These are phyloP conservation scores for Favolaschia claudopus DNA, from an alignment of 768 basidiomycete species.

Conservation along the genomic window DNA sequence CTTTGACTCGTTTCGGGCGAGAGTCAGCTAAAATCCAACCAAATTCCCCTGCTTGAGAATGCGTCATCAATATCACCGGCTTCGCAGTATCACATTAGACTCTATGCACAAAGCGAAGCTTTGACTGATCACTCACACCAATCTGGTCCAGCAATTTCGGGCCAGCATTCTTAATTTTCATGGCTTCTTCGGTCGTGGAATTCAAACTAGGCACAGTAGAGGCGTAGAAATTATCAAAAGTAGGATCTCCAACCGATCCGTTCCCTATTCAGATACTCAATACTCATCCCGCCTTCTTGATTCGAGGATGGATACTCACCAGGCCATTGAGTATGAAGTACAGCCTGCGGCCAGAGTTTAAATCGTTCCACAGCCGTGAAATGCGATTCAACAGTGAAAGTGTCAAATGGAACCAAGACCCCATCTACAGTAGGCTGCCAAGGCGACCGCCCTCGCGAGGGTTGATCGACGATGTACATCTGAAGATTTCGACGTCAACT, in stretches of 20 bases:
- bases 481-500: constrained; percentile 17
- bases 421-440: constrained; percentile 45
- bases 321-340: constrained; percentile 20
- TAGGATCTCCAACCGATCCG: constrained; percentile 40
- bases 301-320: background rate
- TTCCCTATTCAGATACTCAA: constrained; percentile 4
- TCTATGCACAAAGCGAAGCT: no score
- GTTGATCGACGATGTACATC: constrained; percentile 52
- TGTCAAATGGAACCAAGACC: constrained; percentile 22
- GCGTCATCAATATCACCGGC: constrained; percentile 44
- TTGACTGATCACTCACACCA: constrained; percentile 37
- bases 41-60: constrained; percentile 45
- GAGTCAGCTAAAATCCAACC: constrained; percentile 47
- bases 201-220: constrained; percentile 37
- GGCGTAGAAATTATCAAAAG: constrained; percentile 42
- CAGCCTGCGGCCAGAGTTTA: constrained; percentile 45
- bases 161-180: constrained; percentile 42
- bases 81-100: constrained; percentile 16
- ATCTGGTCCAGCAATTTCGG: constrained; percentile 43
- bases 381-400: constrained; percentile 35
- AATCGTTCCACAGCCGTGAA: constrained; percentile 42
- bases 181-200: constrained; percentile 25
- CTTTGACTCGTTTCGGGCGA: constrained; percentile 40
- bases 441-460: constrained; percentile 44
- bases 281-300: background rate